A percentile compares a stretch with the other conserved stretches of the same genome.
Evolutionary conservation across 352 stramenopile genomes (phyloP).

Genomic region (Globisporangium parvum): DNA sequence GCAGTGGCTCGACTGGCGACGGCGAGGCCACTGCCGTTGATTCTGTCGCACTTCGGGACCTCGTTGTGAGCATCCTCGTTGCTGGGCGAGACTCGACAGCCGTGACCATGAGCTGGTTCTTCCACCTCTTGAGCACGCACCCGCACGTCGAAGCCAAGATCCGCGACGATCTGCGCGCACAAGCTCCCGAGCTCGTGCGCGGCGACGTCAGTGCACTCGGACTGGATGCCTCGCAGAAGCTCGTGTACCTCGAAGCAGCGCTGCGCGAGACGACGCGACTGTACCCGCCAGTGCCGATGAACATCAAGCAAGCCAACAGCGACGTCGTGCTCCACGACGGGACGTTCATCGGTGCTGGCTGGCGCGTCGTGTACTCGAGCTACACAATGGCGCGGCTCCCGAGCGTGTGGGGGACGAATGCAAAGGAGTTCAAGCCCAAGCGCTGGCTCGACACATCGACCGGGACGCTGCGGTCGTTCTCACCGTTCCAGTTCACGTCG

Average conservation of each 20-base stretch:
- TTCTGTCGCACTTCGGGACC: constrained; percentile 24
- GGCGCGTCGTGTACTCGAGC: constrained; percentile 25
- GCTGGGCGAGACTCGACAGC: constrained; percentile 44
- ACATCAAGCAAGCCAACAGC: constrained; percentile 17
- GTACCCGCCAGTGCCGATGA: constrained; percentile 23
- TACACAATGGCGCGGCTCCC: constrained; percentile 37
- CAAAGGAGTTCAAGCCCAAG: constrained; percentile 36
- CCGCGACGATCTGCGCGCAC: constrained; percentile 16
- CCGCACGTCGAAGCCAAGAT: constrained; percentile 25
- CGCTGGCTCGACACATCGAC: constrained; percentile 31
- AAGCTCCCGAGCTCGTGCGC: constrained; percentile 2
- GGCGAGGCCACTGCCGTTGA: constrained; percentile 6
- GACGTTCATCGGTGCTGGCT: constrained; percentile 33
- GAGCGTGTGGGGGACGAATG: constrained; percentile 42
- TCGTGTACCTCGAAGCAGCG: constrained; percentile 18
- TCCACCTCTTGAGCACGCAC: constrained; percentile 34
- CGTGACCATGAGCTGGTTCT: constrained; percentile 31
- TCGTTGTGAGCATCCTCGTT: constrained; percentile 47
- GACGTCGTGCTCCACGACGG: constrained; percentile 52
- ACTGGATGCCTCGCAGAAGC: constrained; percentile 7
- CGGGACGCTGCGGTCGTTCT: not conserved
- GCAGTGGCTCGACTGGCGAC: not conserved
- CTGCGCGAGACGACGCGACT: constrained; percentile 29
- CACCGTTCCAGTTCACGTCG: not conserved
- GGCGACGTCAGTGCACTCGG: not conserved